Evolutionary conservation across 2,329 filamentous ascomycete species (phyloP), one percentile per base, ranked within the genome.

Genomic region (Hypomyces rosellus): DNA sequence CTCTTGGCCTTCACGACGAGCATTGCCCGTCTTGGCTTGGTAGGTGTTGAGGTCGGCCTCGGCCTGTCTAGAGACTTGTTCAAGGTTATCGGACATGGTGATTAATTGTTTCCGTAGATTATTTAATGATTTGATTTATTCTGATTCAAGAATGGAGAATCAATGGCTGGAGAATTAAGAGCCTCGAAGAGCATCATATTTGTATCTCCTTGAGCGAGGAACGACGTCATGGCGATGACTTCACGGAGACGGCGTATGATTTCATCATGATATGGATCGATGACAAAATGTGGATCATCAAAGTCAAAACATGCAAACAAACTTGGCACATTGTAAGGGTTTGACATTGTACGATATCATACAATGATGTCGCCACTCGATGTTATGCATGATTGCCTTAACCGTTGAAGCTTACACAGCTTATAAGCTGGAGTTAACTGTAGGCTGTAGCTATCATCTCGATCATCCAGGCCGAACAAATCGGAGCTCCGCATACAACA

Each of bases 21-120:
- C 66, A 8, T 62, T 62, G 48, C 74, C 74, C 2, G 73, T 75
- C 63, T 76, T 77, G 56, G 72, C 61, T 55, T 74, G 67, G 58
- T 74, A 73, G 12, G 65, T 70, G 66, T 76, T 76, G 49, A 76
- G 66, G 56, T 76, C 72, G 47, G 60, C 61, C 65, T 77, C 73
- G 41, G 74, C 73, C 57, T 74, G 60, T 34, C 69, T 62, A 50
- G 74, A 69, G 49, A 77, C 71, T 48, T 70, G 59, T 53, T 69
- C 67, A 50, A 73, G 68, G 52, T 71, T 66, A 20, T 42, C 47
- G 37, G 46, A 34, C 11, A 33, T 22, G 45, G 7, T 30, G 41
- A 11, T 6, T 25, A 16, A 36, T 15, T 30, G 11, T 18, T 33
- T 15, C 20, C 20, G 20, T 20, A 20, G 20, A 20, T 20, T 20